phyloP scores from a whole-genome alignment of 352 stramenopile genomes.

The Globisporangium perplexum region DNA sequence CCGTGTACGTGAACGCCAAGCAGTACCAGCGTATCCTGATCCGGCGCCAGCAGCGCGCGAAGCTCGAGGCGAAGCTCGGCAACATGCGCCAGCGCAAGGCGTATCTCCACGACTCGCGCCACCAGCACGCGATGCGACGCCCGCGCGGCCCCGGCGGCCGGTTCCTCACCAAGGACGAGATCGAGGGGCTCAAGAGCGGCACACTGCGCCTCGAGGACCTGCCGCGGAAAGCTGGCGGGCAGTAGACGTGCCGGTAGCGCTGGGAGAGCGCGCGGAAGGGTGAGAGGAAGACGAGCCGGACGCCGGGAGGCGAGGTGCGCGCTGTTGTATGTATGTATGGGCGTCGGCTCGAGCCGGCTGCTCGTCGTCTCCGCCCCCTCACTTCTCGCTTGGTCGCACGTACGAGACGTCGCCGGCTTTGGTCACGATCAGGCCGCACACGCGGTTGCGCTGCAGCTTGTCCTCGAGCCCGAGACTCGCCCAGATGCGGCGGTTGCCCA shows the following conservation, averaged over 20 bases:
- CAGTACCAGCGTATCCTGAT: slow-evolving; percentile 90
- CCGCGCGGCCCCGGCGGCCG: slow-evolving; percentile 74
- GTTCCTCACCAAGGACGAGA: slow-evolving; percentile 82
- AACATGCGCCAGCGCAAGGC: slow-evolving; percentile 76
- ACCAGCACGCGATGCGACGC: slow-evolving; percentile 85
- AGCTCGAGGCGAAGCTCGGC: slow-evolving; percentile 81
- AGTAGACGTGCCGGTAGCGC: background rate
- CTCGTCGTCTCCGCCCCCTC: no score
- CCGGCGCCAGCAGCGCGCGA: slow-evolving; percentile 78
- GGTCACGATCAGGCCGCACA: slow-evolving; percentile 62
- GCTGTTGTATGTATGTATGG: background rate
- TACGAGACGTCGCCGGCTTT: slow-evolving; percentile 70
- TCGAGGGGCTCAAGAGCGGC: slow-evolving; percentile 61
- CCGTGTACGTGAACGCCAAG: slow-evolving; percentile 89
- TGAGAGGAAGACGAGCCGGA: no score
- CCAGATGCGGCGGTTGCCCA: slow-evolving; percentile 81
- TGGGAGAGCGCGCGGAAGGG: no score
- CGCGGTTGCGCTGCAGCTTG: slow-evolving; percentile 46
- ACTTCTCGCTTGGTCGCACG: slow-evolving; percentile 64
- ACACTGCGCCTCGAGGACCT: slow-evolving; percentile 62
- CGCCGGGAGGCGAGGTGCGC: background rate
- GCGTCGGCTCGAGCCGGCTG: no score
- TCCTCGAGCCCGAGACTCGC: slow-evolving; percentile 80
- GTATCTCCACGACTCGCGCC: slow-evolving; percentile 83
- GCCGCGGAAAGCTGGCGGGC: slow-evolving; percentile 26